Evolutionary conservation across 495 filamentous ascomycete species (phyloP).

Genomic region (Pseudoneurospora amorphoporcata): DNA sequence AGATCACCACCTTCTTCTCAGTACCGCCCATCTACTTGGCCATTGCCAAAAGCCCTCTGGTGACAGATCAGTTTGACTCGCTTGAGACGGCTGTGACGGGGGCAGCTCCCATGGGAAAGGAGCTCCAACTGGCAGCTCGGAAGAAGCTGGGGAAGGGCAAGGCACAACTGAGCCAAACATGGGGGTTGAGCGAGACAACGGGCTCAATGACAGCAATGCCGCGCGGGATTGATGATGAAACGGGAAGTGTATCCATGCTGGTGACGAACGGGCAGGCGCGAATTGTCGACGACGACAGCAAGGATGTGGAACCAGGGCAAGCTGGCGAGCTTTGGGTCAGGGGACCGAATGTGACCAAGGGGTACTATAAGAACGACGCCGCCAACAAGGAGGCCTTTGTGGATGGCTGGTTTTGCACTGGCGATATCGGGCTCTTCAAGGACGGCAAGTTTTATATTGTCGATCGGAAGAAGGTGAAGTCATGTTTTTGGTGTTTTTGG

Average conservation of each 20-base stretch:
- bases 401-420: conserved; percentile 60
- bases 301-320: conserved; percentile 29
- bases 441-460: conserved; percentile 44
- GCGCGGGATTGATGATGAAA: conserved; percentile 9
- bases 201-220: conserved; percentile 19
- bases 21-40: conserved; percentile 42
- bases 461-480: conserved; percentile 55
- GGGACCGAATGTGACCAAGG: conserved; percentile 53
- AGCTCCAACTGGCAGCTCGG: conserved; percentile 22
- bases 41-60: conserved; percentile 37
- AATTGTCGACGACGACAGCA: conserved; percentile 33
- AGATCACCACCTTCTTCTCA: conserved; percentile 38
- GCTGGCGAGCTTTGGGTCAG: conserved; percentile 25
- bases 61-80: conserved; percentile 37
- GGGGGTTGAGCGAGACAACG: conserved; percentile 60
- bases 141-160: conserved; percentile 26
- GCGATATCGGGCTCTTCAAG: conserved; percentile 51
- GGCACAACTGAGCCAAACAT: conserved; percentile 51
- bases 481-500: background rate
- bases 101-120: conserved; percentile 27
- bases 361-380: conserved; percentile 54
- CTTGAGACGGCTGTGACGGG: conserved; percentile 16
- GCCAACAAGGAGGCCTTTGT: conserved; percentile 51
- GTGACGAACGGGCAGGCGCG: conserved; percentile 46
- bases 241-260: conserved; percentile 25